These are phyloP conservation scores for Crinitomyces ghanaensis DNA, from an alignment of 805 yeast genomes.

Conservation along the genomic window DNA sequence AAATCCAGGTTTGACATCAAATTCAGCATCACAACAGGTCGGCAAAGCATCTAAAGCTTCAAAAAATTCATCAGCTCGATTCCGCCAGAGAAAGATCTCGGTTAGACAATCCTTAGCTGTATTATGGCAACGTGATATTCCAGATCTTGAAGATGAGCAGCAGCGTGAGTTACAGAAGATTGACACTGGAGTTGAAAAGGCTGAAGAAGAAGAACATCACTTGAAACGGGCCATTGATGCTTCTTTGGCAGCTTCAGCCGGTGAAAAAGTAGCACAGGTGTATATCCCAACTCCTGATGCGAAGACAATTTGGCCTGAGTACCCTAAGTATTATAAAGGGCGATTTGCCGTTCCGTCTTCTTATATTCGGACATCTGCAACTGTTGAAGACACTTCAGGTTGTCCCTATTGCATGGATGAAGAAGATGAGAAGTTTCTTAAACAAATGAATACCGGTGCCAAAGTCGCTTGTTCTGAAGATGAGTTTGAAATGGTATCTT, in stretches of 20 bases:
- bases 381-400: constrained; percentile 91
- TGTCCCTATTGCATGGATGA: constrained; percentile 86
- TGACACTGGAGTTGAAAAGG: constrained; percentile 96
- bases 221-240: constrained; percentile 83
- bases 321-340: constrained; percentile 55
- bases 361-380: constrained; percentile 82
- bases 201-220: constrained; percentile 95
- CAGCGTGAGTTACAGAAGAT: constrained; percentile 81
- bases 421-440: constrained; percentile 60
- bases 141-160: constrained; percentile 64
- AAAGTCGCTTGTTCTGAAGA: constrained; percentile 47
- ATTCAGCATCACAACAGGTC: too few species aligned
- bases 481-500: constrained; percentile 73
- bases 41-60: too few species aligned
- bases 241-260: constrained; percentile 47
- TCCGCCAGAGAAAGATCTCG: constrained; percentile 89
- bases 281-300: constrained; percentile 98
- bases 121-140: constrained; percentile 65
- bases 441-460: constrained; percentile 26
- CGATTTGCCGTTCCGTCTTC: constrained; percentile 60
- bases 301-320: constrained; percentile 68
- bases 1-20: too few species aligned
- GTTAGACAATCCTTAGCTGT: constrained; percentile 80
- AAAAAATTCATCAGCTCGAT: constrained; percentile 54
- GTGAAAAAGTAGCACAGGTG: constrained; percentile 40